Base-by-base conservation (phyloP, 371 early-diverging fungal genomes). In the Zancudomyces culisetae region DNA sequence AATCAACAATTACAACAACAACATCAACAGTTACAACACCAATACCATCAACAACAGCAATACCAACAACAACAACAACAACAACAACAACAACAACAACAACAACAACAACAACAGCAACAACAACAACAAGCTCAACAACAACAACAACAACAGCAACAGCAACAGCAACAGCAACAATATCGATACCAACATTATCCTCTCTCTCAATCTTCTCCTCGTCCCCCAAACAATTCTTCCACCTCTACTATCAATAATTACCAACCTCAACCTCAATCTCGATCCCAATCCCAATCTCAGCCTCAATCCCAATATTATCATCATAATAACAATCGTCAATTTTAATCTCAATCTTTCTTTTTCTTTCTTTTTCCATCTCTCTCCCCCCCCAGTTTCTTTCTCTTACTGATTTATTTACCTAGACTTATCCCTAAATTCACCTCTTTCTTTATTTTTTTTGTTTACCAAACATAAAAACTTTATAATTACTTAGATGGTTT, bases 1-100 rank as follows among this genome's bases (percentile, higher is more conserved):
- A 51, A 52, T 2, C 57, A 60, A 19, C 56, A 57, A 10, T 60
- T 53, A 29, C 66, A 49, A 35, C 49, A 53, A 0, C 40, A 55
- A 10, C 47, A 54, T 30, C 62, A 60, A 2, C 50, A 53, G 42
- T 51, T 45, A 20, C 20, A 54, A 12, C 26, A 27, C 43, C 43
- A 47, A 18, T 8, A 10, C 26, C 41, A 30, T 3, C 57, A 23
- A 21, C 43, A 35, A 24, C 42, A 23, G 22, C 26, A 46, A 27
- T 30, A 27, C 13, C 55, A 30, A 29, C 24, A 35, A 22, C 23
- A 43, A 26, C 47, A 58, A 23, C 19, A 26, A 12, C 50, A 27
- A 51, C 42, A 52, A 21, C 18, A 52, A 2, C 46, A 54, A 20
- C 41, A 26, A 18, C 55, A 45, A 4, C 20, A 35, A 22, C 43